These are phyloP conservation scores for Boletus rubropictus DNA, from an alignment of 768 basidiomycete genomes.

Conservation along the genomic window DNA sequence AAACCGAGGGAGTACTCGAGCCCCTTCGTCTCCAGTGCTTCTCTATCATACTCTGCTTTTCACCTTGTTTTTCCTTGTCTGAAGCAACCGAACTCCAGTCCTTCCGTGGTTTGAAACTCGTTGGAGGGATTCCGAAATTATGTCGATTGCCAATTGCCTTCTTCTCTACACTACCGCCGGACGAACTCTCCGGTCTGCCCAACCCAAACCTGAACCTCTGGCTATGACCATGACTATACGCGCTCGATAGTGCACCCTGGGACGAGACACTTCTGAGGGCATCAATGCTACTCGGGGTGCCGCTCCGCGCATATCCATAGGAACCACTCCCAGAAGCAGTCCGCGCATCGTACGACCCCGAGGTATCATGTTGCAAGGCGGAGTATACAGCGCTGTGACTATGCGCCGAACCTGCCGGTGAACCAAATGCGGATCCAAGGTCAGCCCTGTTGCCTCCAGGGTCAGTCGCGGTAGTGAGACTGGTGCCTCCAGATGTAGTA, in stretches of 20 bases:
- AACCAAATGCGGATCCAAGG: constrained; percentile 30
- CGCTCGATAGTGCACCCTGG: constrained; percentile 25
- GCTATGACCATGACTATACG: constrained; percentile 14
- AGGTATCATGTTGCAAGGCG: constrained; percentile 10
- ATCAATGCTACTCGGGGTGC: constrained; percentile 24
- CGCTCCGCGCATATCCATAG: constrained; percentile 22
- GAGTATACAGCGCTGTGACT: constrained; percentile 14
- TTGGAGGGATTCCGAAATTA: constrained; percentile 23
- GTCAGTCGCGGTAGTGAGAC: constrained; percentile 3
- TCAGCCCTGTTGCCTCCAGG: constrained; percentile 7
- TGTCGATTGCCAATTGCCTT: constrained; percentile 6
- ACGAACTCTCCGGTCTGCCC: constrained; percentile 14
- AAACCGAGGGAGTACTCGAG: constrained; percentile 10
- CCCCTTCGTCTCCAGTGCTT: constrained; percentile 17
- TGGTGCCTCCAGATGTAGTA: constrained; percentile 8
- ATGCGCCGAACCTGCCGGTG: constrained; percentile 17
- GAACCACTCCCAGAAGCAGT: constrained; percentile 23
- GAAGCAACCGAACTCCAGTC: constrained; percentile 15
- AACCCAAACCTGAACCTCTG: constrained; percentile 19
- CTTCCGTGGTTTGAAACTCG: constrained; percentile 25
- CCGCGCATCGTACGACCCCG: constrained; percentile 17
- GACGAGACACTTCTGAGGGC: constrained; percentile 28
- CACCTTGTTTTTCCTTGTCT: constrained; percentile 16
- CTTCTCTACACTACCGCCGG: constrained; percentile 17
- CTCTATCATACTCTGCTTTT: constrained; percentile 10